A percentile compares a stretch with the other conserved stretches of the same genome.
Conservation (phyloP, 805 yeast species). For the Lachancea mirantina region DNA sequence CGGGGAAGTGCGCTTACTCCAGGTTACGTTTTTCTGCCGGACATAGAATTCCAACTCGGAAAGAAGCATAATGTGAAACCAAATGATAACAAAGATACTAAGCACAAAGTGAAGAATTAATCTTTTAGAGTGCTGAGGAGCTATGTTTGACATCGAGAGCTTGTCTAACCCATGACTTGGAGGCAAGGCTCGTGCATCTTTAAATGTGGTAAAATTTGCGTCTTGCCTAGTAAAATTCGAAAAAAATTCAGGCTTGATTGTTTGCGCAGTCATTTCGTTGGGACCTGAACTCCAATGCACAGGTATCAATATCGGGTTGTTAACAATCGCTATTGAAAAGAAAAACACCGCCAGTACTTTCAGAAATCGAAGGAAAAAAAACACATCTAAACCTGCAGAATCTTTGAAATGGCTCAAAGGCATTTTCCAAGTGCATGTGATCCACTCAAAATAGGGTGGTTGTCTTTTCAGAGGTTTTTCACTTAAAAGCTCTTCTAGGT, state of each 20-base stretch:
- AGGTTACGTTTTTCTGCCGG: constrained; percentile 43
- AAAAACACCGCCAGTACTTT: constrained; percentile 46
- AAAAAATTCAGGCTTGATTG: not conserved
- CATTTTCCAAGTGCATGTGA: constrained; percentile 35
- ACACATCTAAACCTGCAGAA: constrained; percentile 59
- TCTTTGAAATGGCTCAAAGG: constrained; percentile 38
- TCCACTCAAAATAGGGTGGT: constrained; percentile 47
- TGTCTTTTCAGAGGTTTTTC: not conserved
- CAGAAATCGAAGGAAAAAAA: constrained; percentile 61
- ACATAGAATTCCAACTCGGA: constrained; percentile 46
- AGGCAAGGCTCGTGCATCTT: too few species aligned
- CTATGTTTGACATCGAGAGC: constrained; percentile 64
- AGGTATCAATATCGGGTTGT: constrained; percentile 56
- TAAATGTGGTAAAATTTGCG: not conserved
- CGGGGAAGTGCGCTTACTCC: constrained; percentile 23
- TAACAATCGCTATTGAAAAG: constrained; percentile 43
- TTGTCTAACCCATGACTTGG: constrained; percentile 62
- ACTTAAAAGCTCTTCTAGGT: constrained; percentile 31
- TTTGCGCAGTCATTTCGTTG: constrained; percentile 5
- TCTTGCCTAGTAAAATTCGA: not conserved
- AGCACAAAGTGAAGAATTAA: constrained; percentile 59
- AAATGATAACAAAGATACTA: constrained; percentile 45
- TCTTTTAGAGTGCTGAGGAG: constrained; percentile 41
- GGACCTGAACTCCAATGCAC: constrained; percentile 41
- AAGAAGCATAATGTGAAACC: constrained; percentile 50